These are phyloP conservation scores for Saccharomycopsis sp. DNA, from an alignment of 805 yeast genomes.

Conservation along the genomic window DNA sequence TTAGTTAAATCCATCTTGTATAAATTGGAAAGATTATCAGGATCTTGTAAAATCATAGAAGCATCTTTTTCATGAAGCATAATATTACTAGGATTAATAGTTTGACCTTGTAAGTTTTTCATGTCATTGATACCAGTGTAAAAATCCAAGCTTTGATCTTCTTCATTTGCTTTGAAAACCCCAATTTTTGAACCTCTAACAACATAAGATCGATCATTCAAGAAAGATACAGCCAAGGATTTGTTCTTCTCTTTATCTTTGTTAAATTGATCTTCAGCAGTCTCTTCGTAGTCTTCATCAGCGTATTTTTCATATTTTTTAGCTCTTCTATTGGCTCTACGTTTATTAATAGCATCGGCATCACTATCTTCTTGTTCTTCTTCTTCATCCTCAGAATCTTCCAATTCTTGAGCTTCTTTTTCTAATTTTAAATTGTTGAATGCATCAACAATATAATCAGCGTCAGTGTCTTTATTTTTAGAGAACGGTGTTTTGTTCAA, in stretches of 20 bases:
- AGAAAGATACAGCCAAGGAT: slow-evolving; percentile 62
- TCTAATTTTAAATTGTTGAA: slow-evolving; percentile 37
- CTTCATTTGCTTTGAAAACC: slow-evolving; percentile 56
- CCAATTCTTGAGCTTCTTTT: slow-evolving; percentile 28
- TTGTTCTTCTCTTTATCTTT: slow-evolving; percentile 42
- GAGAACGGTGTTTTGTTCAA: slow-evolving; percentile 46
- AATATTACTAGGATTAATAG: slow-evolving; percentile 51
- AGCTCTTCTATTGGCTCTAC: slow-evolving; percentile 31
- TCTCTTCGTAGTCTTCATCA: slow-evolving; percentile 33
- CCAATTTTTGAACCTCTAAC: slow-evolving; percentile 76
- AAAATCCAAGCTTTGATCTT: slow-evolving; percentile 47
- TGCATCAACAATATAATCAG: slow-evolving; percentile 51
- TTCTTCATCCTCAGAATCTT: slow-evolving; percentile 25
- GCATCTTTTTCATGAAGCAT: slow-evolving; percentile 76
- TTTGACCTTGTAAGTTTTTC: slow-evolving; percentile 39
- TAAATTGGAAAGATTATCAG: slow-evolving; percentile 36
- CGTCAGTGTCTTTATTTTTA: slow-evolving; percentile 36
- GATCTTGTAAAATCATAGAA: slow-evolving; percentile 57
- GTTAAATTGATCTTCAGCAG: slow-evolving; percentile 20
- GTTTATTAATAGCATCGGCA: slow-evolving; percentile 30
- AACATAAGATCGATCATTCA: slow-evolving; percentile 68
- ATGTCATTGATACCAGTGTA: slow-evolving; percentile 62
- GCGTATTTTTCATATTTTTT: slow-evolving; percentile 28
- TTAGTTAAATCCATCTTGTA: slow-evolving; percentile 73
- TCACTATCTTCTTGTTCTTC: slow-evolving; percentile 29